Percentiles rank a stretch among this genome's conserved stretches.
phyloP scores from a whole-genome alignment of 1,284 basidiomycete species.

The Pholiota adiposa region DNA sequence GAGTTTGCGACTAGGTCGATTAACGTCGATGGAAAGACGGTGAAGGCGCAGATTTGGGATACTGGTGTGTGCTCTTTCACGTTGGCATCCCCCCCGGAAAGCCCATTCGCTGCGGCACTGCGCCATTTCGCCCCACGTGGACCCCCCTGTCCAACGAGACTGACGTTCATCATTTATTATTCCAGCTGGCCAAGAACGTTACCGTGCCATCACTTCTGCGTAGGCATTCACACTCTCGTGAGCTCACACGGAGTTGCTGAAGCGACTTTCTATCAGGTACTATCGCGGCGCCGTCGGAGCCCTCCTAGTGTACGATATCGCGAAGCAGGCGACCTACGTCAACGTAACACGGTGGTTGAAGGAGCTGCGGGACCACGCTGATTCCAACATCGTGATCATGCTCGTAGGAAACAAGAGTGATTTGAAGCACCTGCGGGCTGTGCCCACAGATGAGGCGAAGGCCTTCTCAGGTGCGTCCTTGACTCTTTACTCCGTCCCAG shows the following conservation, averaged over 20 bases:
- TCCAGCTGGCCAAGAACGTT: constrained; percentile 95
- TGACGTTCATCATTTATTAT: constrained; percentile 15
- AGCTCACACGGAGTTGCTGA: neutral
- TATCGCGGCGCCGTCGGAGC: constrained; percentile 98
- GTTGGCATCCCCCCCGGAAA: neutral
- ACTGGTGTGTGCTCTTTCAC: constrained; percentile 67
- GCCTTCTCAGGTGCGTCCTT: constrained; percentile 73
- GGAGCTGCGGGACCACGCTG: constrained; percentile 94
- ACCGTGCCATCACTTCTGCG: constrained; percentile 98
- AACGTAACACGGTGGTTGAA: constrained; percentile 99
- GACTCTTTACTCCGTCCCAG: neutral
- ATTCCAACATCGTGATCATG: constrained; percentile 95
- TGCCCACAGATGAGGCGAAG: constrained; percentile 95
- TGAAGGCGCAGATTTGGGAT: constrained; percentile 99
- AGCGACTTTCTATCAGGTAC: constrained; percentile 60
- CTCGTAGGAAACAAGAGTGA: constrained; percentile 97
- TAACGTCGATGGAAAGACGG: constrained; percentile 93
- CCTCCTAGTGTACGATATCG: constrained; percentile 91
- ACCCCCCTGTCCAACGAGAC: constrained; percentile 3
- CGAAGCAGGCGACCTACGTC: constrained; percentile 94
- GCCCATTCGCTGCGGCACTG: neutral
- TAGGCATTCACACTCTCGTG: constrained; percentile 43
- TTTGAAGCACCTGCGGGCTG: constrained; percentile 95
- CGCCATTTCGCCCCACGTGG: neutral
- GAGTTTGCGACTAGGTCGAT: constrained; percentile 98